phyloP scores from a whole-genome alignment of 2,329 filamentous ascomycete genomes.

The Colletotrichum theobromicola region DNA sequence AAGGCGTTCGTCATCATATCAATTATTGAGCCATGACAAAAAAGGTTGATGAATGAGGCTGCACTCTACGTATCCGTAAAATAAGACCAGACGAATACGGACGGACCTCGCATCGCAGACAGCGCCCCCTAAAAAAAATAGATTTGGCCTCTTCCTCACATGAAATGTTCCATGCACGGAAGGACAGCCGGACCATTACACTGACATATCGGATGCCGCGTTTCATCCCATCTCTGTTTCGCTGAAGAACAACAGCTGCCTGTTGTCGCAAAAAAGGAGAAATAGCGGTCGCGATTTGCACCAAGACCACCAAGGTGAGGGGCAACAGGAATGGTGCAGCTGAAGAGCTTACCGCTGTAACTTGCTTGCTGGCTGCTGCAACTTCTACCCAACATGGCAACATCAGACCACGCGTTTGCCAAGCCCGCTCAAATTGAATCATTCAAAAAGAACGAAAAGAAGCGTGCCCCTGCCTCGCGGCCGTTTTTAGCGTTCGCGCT shows the following conservation, averaged over 20 bases:
- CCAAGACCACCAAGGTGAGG: background rate
- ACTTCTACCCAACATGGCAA: background rate
- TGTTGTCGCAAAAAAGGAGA: background rate
- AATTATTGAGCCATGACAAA: background rate
- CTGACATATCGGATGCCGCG: constrained; percentile 6
- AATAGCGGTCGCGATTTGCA: background rate
- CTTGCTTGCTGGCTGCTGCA: background rate
- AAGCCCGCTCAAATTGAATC: background rate
- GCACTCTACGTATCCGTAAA: background rate
- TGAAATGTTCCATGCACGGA: background rate
- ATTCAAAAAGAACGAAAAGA: background rate
- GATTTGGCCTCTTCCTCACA: background rate
- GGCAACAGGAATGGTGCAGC: background rate
- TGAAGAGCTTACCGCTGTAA: no score
- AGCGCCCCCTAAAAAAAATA: background rate
- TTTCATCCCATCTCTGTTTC: constrained; percentile 7
- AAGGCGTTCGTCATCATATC: background rate
- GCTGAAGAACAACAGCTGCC: background rate
- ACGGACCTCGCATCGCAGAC: constrained; percentile 6
- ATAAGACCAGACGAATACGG: constrained; percentile 10
- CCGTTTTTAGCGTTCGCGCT: background rate
- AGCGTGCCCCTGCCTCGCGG: background rate
- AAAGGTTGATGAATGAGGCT: background rate
- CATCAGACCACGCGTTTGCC: constrained; percentile 15
- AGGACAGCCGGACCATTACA: background rate